Conservation (phyloP, 345 rosid genomes). For the Arabis hirsuta region DNA sequence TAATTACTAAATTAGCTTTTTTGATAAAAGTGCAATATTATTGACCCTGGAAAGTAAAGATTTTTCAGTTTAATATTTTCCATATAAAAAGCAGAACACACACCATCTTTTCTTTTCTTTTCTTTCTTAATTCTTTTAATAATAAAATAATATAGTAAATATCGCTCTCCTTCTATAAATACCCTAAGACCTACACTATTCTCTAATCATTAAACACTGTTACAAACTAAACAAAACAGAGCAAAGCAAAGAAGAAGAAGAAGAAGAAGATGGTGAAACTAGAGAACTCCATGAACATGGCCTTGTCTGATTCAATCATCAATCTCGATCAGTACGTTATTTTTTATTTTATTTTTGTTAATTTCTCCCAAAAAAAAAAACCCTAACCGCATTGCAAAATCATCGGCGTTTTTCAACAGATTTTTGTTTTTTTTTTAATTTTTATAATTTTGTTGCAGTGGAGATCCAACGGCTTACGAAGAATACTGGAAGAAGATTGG, state of each 20-base stretch:
- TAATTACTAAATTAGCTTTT: neutral
- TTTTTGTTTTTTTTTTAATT: neutral
- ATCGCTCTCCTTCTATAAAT: constrained; percentile 42
- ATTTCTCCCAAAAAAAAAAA: neutral
- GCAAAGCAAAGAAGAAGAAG: constrained; percentile 9
- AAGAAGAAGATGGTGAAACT: constrained; percentile 41
- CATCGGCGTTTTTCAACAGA: constrained; percentile 19
- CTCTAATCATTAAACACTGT: constrained; percentile 40
- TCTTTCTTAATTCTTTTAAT: neutral
- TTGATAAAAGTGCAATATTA: constrained; percentile 10
- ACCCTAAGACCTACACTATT: constrained; percentile 32
- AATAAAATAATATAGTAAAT: constrained; percentile 13
- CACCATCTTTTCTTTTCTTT: neutral
- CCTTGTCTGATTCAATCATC: constrained; percentile 36
- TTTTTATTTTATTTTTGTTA: no score
- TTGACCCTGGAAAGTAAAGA: constrained; percentile 7
- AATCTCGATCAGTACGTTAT: constrained; percentile 43
- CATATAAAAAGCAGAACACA: neutral
- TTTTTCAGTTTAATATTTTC: neutral
- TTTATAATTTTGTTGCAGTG: constrained; percentile 50
- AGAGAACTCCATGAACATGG: constrained; percentile 35
- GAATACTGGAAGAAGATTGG: constrained; percentile 69
- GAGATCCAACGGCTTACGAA: constrained; percentile 86
- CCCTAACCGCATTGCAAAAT: constrained; percentile 39
- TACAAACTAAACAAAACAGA: constrained; percentile 1